These are phyloP conservation scores for Lotus japonicus DNA, from an alignment of 306 rosid genomes.

Conservation along the genomic window DNA sequence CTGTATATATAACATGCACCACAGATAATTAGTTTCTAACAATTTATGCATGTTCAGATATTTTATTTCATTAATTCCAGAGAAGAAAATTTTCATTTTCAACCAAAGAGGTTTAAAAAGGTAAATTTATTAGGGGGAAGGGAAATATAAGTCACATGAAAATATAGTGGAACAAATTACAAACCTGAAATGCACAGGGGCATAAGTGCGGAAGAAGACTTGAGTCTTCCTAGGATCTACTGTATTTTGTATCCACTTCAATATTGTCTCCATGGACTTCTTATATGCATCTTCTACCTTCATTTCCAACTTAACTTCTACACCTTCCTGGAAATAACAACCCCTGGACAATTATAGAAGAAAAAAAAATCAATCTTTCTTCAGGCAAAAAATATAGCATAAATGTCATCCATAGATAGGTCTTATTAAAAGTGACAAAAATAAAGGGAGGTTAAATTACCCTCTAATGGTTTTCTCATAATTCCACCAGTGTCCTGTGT, in stretches of 20 bases:
- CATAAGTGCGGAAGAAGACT: slow-evolving; percentile 71
- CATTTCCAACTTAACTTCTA: slow-evolving; percentile 56
- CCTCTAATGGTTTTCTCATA: slow-evolving; percentile 71
- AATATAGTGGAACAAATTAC: slow-evolving; percentile 14
- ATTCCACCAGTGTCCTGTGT: slow-evolving; percentile 96
- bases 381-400: background rate
- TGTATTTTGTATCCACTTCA: slow-evolving; percentile 52
- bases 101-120: no score
- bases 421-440: background rate
- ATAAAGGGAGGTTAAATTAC: slow-evolving; percentile 32
- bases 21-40: slow-evolving; percentile 1
- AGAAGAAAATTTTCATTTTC: background rate
- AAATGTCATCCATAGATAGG: background rate
- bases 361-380: background rate
- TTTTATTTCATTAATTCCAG: background rate
- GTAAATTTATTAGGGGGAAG: no score
- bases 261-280: slow-evolving; percentile 53
- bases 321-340: slow-evolving; percentile 80
- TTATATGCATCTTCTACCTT: slow-evolving; percentile 63
- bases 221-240: slow-evolving; percentile 53
- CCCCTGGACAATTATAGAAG: slow-evolving; percentile 41
- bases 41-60: background rate
- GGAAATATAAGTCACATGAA: background rate
- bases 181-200: slow-evolving; percentile 94
- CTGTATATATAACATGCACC: slow-evolving; percentile 31